Conservation (phyloP, 2,329 filamentous ascomycete species). For the Trichoderma brevicompactum region DNA sequence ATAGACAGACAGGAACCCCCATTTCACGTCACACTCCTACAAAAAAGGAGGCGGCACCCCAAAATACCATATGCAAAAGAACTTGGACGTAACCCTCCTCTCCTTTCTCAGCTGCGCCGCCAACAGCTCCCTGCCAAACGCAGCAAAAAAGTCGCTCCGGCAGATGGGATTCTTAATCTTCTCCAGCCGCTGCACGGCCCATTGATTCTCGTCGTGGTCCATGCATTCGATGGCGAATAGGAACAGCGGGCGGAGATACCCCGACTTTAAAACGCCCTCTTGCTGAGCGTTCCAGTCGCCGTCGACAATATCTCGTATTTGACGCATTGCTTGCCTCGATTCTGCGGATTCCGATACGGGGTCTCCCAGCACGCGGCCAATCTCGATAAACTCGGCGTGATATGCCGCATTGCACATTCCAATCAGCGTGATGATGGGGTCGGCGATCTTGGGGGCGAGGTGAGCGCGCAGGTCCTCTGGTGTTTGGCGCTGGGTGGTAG, state of each 20-base stretch:
- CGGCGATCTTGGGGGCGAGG: conserved; percentile 31
- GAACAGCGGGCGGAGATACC: conserved; percentile 35
- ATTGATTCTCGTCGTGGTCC: conserved; percentile 30
- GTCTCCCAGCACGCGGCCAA: conserved; percentile 34
- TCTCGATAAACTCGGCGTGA: conserved; percentile 34
- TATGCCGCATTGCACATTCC: conserved; percentile 34
- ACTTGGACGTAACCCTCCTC: conserved; percentile 35
- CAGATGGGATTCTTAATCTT: conserved; percentile 28
- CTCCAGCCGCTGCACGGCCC: conserved; percentile 32
- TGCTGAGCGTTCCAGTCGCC: conserved; percentile 29
- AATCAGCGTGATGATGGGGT: conserved; percentile 30
- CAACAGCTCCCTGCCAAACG: conserved; percentile 31
- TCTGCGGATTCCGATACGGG: conserved; percentile 31
- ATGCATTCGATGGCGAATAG: conserved; percentile 34
- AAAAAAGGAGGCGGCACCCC: conserved; percentile 32
- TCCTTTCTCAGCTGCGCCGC: conserved; percentile 33
- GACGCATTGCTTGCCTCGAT: conserved; percentile 29
- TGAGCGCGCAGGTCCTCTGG: conserved; percentile 29
- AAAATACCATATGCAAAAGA: conserved; percentile 35
- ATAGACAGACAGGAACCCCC: neutral
- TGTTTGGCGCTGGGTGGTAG: conserved; percentile 29
- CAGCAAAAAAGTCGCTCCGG: conserved; percentile 32
- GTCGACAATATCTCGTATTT: conserved; percentile 32
- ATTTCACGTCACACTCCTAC: conserved; percentile 4
- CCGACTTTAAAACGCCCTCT: conserved; percentile 28